Evolutionary conservation across 148 eudicot genomes (phyloP), one percentile per base, ranked within the genome.

Genomic region (Polygonum aviculare): DNA sequence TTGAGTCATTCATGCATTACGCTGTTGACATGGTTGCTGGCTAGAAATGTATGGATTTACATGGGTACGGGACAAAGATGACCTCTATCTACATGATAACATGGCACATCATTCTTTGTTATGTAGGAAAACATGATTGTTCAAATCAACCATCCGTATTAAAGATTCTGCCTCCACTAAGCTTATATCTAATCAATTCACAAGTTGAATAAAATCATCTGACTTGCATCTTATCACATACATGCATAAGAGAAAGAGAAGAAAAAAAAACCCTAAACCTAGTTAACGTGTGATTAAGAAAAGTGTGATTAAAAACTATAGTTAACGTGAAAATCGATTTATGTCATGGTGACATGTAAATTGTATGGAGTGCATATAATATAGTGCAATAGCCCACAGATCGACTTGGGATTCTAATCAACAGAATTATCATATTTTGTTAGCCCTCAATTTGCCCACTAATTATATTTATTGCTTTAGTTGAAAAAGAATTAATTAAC

Each of bases 141-240:
- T 67, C 72, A 67, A 67, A 67, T 67, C 44, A 67, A 67, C 72
- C 72, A 67, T 16, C 72, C 72, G 38, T 36, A 35, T 35, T 36
- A 15, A 67, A 67, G 72, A 67, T 67, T 67, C 72, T 36, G 72
- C 45, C 72, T 67, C 72, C 72, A 67, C 72, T 67, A 67, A 67
- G 38, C 36, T 14, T 10, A 67, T 67, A 67, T 26, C 0, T 45
- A 67, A 65, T 65, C 71, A 67, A 67, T 67, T 14, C 5, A 67
- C 45, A 14, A 10, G 14, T 38, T 67, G 72, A 67, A 67, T 65
- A 67, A 67, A 67, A 67, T 67, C 19, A 67, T 36, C 38, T 67
- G 72, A 67, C 45, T 36, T 67, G 21, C 72, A 67, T 67, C 44
- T 67, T 67, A 44, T 67, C 10, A 36, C 3, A 33, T 31, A 62